Evolutionary conservation across 352 stramenopile species (phyloP).

Genomic region (Phytopythium sindhum): DNA sequence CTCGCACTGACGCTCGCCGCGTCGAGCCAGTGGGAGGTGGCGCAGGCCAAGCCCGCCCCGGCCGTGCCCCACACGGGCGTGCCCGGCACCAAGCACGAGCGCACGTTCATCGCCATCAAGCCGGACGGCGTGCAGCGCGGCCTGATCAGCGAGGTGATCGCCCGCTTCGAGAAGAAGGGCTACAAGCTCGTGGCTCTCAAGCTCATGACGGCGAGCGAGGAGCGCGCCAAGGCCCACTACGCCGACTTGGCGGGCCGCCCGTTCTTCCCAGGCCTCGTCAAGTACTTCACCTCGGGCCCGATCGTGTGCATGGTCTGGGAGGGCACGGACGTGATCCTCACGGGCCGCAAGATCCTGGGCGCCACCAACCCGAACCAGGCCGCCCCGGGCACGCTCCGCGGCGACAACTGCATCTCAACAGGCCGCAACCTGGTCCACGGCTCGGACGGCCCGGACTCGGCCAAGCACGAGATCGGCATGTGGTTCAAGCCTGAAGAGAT

Average conservation of each 20-base stretch:
- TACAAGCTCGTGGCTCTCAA: slow-evolving; percentile 95
- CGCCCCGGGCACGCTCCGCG: slow-evolving; percentile 92
- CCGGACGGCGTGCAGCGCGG: slow-evolving; percentile 93
- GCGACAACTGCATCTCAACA: slow-evolving; percentile 92
- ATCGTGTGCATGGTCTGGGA: slow-evolving; percentile 96
- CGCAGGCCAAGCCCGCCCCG: slow-evolving; percentile 46
- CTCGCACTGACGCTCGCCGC: slow-evolving; percentile 49
- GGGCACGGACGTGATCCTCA: slow-evolving; percentile 92
- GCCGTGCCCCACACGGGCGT: slow-evolving; percentile 69
- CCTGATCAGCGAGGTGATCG: slow-evolving; percentile 94
- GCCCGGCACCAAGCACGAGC: slow-evolving; percentile 90
- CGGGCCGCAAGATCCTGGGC: slow-evolving; percentile 93
- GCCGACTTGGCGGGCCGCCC: slow-evolving; percentile 89
- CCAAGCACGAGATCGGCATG: slow-evolving; percentile 92
- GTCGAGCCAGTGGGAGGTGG: slow-evolving; percentile 25
- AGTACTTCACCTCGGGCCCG: slow-evolving; percentile 91
- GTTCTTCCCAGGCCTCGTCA: slow-evolving; percentile 91
- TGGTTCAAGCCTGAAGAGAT: slow-evolving; percentile 92
- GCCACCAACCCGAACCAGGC: slow-evolving; percentile 94
- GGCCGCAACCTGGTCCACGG: slow-evolving; percentile 93
- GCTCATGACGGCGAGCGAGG: slow-evolving; percentile 90
- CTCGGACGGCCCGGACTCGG: slow-evolving; percentile 89
- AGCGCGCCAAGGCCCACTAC: slow-evolving; percentile 92
- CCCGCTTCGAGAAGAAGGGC: slow-evolving; percentile 94
- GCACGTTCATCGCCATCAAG: slow-evolving; percentile 95